A percentile compares a stretch with the other conserved stretches of the same genome.
These are phyloP conservation scores for Rhizomucor miehei DNA, from an alignment of 371 early-diverging fungal genomes.

Conservation along the genomic window DNA sequence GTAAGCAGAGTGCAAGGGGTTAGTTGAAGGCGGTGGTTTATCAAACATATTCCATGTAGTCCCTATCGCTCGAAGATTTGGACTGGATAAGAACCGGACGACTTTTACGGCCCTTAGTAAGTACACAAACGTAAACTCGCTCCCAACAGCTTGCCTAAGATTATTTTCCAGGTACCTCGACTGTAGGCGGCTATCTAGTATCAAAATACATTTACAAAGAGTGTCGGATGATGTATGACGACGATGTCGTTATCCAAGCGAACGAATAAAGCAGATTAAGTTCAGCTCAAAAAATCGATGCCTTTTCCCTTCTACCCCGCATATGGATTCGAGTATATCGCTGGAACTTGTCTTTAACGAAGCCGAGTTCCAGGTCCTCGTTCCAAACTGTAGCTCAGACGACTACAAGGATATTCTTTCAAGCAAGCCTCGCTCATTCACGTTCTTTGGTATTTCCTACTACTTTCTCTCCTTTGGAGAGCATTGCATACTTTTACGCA, in stretches of 20 bases:
- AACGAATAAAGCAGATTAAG: too few relatives aligned
- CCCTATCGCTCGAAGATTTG: slow-evolving; percentile 9
- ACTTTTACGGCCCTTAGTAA: slow-evolving; percentile 14
- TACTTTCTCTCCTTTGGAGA: too few relatives aligned
- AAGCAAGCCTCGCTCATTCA: slow-evolving; percentile 19
- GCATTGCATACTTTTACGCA: not conserved
- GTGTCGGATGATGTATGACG: slow-evolving; percentile 8
- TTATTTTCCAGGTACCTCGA: slow-evolving; percentile 6
- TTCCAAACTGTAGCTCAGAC: slow-evolving; percentile 54
- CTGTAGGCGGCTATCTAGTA: slow-evolving; percentile 12
- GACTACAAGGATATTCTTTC: not conserved
- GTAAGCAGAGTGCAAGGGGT: too few relatives aligned
- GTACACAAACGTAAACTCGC: not conserved
- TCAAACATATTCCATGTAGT: slow-evolving; percentile 9
- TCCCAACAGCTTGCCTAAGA: not conserved
- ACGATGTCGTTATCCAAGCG: too few relatives aligned
- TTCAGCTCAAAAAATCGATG: too few relatives aligned
- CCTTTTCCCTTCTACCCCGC: too few relatives aligned
- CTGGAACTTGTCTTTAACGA: slow-evolving; percentile 47
- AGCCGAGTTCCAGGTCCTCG: slow-evolving; percentile 64
- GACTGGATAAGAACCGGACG: slow-evolving; percentile 11
- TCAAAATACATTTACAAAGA: slow-evolving; percentile 15
- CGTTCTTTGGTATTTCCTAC: slow-evolving; percentile 48
- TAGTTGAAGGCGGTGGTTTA: too few relatives aligned
- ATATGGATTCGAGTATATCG: slow-evolving; percentile 20